Evolutionary conservation across 352 stramenopile genomes (phyloP).

Genomic region (Phytopythium mirpurense): DNA sequence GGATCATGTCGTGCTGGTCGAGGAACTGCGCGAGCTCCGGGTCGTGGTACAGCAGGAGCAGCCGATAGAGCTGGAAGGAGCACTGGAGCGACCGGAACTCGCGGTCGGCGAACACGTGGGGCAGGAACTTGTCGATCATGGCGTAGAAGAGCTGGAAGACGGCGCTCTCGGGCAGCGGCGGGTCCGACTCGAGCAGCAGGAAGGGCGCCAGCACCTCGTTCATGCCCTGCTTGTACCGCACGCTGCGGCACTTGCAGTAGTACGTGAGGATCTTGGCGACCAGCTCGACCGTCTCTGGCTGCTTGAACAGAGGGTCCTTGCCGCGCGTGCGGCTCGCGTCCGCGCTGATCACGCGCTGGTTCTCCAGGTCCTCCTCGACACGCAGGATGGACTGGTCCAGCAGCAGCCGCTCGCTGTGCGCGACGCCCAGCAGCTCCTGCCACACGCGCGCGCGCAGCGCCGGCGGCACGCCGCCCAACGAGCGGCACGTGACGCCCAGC

Average conservation of each 20-base stretch:
- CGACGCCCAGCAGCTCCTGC: constrained; percentile 74
- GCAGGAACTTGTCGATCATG: constrained; percentile 85
- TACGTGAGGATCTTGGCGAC: constrained; percentile 88
- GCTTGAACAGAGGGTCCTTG: constrained; percentile 72
- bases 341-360: constrained; percentile 88
- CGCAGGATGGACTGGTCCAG: constrained; percentile 67
- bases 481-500: constrained; percentile 60
- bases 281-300: constrained; percentile 63
- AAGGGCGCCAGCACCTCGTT: constrained; percentile 93
- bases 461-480: constrained; percentile 54
- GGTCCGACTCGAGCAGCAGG: constrained; percentile 57
- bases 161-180: constrained; percentile 47
- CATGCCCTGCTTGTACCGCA: constrained; percentile 93
- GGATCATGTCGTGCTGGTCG: constrained; percentile 89
- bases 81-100: constrained; percentile 91
- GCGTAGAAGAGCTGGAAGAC: constrained; percentile 89
- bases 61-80: constrained; percentile 88
- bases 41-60: constrained; percentile 91
- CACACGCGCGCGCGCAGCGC: constrained; percentile 58
- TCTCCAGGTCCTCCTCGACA: constrained; percentile 83
- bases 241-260: constrained; percentile 89
- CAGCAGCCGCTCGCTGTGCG: constrained; percentile 49
- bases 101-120: constrained; percentile 84
- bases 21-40: constrained; percentile 83
- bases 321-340: constrained; percentile 83